A percentile compares a stretch with the other conserved stretches of the same genome.
These are phyloP conservation scores for Epichloe bromicola DNA, from an alignment of 2,329 filamentous ascomycete species.

Conservation along the genomic window DNA sequence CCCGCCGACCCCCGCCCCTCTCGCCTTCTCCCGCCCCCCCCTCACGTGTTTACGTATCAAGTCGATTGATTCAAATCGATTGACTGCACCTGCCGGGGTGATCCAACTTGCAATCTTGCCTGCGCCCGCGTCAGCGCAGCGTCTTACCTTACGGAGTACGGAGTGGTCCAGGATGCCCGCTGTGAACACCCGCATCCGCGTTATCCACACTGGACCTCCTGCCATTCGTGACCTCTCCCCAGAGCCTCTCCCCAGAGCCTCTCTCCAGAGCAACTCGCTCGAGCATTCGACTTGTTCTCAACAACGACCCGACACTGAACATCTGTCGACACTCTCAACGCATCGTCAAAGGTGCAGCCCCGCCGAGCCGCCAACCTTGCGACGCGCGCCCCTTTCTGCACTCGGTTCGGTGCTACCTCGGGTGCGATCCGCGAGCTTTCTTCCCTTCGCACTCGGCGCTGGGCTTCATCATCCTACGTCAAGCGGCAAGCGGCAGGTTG, in stretches of 20 bases:
- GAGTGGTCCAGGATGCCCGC: neutral
- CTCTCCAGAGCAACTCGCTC: neutral
- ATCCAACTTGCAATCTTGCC: neutral
- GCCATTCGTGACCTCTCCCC: neutral
- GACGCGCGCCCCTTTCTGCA: neutral
- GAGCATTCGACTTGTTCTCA: neutral
- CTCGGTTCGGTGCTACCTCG: neutral
- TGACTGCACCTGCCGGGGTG: neutral
- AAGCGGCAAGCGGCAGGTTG: neutral
- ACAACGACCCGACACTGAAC: neutral
- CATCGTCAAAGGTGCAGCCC: neutral
- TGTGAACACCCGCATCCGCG: neutral
- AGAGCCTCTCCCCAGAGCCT: neutral
- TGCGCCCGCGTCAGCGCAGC: too few relatives aligned
- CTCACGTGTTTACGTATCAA: neutral
- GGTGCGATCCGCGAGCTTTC: neutral
- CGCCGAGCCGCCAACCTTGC: neutral
- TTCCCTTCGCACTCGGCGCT: neutral
- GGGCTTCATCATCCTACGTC: neutral
- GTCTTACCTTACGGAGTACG: too few relatives aligned
- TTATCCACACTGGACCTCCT: conserved; percentile 4
- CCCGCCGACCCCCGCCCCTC: neutral
- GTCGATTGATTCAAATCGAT: too few relatives aligned
- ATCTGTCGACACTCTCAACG: neutral
- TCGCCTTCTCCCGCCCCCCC: neutral